phyloP scores from a whole-genome alignment of 345 rosid species.

The Nasturtium officinale region DNA sequence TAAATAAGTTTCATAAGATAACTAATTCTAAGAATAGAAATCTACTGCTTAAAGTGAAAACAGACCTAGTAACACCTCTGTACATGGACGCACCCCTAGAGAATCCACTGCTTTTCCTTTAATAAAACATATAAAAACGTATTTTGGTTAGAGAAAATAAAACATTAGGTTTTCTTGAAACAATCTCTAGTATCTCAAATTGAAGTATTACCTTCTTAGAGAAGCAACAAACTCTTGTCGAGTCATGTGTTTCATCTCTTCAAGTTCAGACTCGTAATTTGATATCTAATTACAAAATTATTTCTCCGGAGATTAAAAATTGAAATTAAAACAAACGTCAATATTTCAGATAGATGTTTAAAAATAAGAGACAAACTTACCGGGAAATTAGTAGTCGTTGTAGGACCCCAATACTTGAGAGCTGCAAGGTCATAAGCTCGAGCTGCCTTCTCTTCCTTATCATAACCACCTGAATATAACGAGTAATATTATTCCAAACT shows the following conservation, averaged over 20 bases:
- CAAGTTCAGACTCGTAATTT: slow-evolving; percentile 79
- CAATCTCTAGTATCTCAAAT: not conserved
- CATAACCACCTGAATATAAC: slow-evolving; percentile 77
- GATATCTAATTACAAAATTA: slow-evolving; percentile 49
- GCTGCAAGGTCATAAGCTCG: slow-evolving; percentile 97
- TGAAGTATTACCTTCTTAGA: slow-evolving; percentile 63
- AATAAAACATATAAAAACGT: not conserved
- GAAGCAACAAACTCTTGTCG: slow-evolving; percentile 97
- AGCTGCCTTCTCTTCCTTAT: slow-evolving; percentile 92
- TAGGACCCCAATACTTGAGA: slow-evolving; percentile 97
- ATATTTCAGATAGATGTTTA: not conserved
- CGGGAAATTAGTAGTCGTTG: slow-evolving; percentile 88
- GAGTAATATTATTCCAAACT: not conserved
- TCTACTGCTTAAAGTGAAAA: not conserved
- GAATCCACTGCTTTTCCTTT: slow-evolving; percentile 95
- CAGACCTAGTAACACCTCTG: slow-evolving; percentile 92
- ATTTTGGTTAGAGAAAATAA: not conserved
- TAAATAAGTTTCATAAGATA: not conserved
- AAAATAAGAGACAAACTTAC: slow-evolving; percentile 35
- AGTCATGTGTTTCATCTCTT: slow-evolving; percentile 91
- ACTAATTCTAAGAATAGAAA: not conserved
- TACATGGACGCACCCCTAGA: slow-evolving; percentile 97
- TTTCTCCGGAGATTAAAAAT: not conserved
- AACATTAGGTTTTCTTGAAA: not conserved
- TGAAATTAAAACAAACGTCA: not conserved